Conservation (phyloP, 106 monocot genomes). For the Allium sativum region DNA sequence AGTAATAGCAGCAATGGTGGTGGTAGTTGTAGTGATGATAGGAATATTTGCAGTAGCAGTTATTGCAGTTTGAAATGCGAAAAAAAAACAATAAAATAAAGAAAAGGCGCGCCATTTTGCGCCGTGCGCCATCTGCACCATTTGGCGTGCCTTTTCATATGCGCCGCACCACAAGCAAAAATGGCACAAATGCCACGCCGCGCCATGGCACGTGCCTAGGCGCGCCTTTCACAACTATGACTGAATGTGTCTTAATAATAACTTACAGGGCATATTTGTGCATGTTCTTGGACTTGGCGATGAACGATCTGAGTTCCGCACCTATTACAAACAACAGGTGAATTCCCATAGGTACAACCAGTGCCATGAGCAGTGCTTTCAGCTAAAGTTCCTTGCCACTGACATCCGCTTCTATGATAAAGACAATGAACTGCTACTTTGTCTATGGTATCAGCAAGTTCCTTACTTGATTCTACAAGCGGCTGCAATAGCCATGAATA, state of each 20-base stretch:
- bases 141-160: too few relatives aligned
- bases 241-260: not conserved
- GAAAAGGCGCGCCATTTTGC: too few relatives aligned
- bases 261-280: conserved; percentile 86
- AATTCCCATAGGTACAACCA: conserved; percentile 82
- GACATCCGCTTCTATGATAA: conserved; percentile 79
- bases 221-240: not conserved
- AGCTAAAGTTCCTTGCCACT: conserved; percentile 80
- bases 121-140: too few relatives aligned
- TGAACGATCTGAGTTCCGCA: conserved; percentile 90
- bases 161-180: too few relatives aligned
- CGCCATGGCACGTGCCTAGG: too few relatives aligned
- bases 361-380: conserved; percentile 68
- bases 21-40: too few relatives aligned
- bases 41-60: too few relatives aligned
- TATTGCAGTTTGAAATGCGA: too few relatives aligned
- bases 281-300: conserved; percentile 96
- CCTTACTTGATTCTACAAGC: conserved; percentile 60
- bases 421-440: conserved; percentile 81
- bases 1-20: too few relatives aligned
- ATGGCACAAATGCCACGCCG: too few relatives aligned
- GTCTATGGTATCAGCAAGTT: conserved; percentile 65
- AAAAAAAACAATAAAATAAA: too few relatives aligned
- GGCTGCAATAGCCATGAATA: conserved; percentile 33
- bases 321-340: conserved; percentile 90